Evolutionary conservation across 2,329 filamentous ascomycete genomes (phyloP), one percentile per base, ranked within the genome.

Genomic region (Trichoderma brevicompactum): DNA sequence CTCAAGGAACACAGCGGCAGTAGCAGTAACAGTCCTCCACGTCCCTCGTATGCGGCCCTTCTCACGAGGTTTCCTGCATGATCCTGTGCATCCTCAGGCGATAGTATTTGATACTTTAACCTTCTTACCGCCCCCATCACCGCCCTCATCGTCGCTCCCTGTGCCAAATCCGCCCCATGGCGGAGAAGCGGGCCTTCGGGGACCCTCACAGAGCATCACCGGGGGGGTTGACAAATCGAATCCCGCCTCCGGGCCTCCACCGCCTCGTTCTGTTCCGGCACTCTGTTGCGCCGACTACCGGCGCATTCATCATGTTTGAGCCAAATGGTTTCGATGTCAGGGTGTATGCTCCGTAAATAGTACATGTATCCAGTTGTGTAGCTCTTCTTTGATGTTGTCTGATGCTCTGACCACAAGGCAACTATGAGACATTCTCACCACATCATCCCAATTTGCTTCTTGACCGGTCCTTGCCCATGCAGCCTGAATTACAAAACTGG

Each of bases 221-320:
- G 52, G 52, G 52, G 52, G 52, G 52, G 52, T 36, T 28, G 23
- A 28, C 23, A 28, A 10, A 4, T 58, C 28, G 23, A 58, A 19
- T 58, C 40, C 54, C 55, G 55, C 41, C 41, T 48, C 56, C 56
- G 55, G 41, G 34, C 44, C 56, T 60, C 56, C 44, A 60, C 56
- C 56, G 56, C 56, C 56, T 60, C 40, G 23, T 38, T 49, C 13
- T 28, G 34, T 60, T 38, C 56, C 56, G 56, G 43, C 19, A 23
- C 41, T 32, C 52, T 32, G 17, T 28, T 55, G n/a, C 12, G 34
- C n/a, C 15, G 54, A 12, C 12, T 36, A 36, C 43, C 34, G 41
- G 38, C 40, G 15, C 28, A 17, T 32, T 17, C 40, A 8, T 19
- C 8, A 38, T 52, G 32, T 2, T 23, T 13, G 10, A 40, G 23